Conservation (phyloP, 495 filamentous ascomycete genomes). For the Trichoderma orchidacearum region DNA sequence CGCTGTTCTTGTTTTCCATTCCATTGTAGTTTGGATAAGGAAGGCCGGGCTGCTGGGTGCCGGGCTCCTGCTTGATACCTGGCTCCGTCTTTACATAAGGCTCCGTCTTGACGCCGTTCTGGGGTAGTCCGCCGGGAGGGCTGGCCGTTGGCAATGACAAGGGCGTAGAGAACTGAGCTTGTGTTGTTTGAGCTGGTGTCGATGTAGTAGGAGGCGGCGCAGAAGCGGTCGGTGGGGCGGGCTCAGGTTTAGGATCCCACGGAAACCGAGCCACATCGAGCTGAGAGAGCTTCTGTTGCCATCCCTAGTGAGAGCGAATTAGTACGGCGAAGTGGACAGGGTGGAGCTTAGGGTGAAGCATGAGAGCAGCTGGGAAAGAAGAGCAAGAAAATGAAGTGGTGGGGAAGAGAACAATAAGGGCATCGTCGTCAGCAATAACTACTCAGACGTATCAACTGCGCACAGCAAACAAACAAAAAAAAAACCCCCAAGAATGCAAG, state of each 20-base stretch:
- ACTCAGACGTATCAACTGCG: no score
- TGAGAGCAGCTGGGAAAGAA: conserved; percentile 3
- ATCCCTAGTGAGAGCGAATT: conserved; percentile 46
- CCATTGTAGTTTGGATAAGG: conserved; percentile 4
- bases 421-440: no score
- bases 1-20: conserved; percentile 16
- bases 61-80: conserved; percentile 18
- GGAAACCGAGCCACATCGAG: conserved; percentile 78
- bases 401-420: conserved; percentile 1
- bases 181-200: conserved; percentile 19
- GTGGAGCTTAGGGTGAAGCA: no score
- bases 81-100: conserved; percentile 8
- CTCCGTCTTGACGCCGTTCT: conserved; percentile 22
- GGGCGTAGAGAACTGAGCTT: conserved; percentile 16
- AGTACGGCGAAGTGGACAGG: conserved; percentile 11
- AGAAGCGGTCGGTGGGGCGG: conserved; percentile 19
- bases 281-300: conserved; percentile 80
- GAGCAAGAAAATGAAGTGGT: neutral
- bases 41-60: conserved; percentile 1
- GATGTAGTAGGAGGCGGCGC: conserved; percentile 19
- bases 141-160: conserved; percentile 1
- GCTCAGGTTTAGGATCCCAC: conserved; percentile 72
- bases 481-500: no score
- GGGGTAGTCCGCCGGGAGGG: conserved; percentile 23
- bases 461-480: no score